Evolutionary conservation across 352 stramenopile species (phyloP), one percentile per base, ranked within the genome.

Genomic region (Globisporangium rhizosaccharum): DNA sequence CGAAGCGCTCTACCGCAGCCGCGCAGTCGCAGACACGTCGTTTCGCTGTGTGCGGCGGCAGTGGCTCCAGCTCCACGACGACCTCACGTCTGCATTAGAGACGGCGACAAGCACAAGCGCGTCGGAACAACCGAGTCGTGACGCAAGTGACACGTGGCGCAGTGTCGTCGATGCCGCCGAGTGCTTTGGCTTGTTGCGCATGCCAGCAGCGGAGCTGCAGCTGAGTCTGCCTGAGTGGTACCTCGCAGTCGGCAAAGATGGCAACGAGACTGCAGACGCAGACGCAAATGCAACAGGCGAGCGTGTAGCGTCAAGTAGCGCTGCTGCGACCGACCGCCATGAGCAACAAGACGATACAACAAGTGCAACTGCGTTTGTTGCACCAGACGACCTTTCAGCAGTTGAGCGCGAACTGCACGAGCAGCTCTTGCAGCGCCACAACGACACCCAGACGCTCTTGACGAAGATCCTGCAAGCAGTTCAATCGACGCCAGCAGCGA

Each of bases 191-290:
- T 57, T 76, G 30, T 48, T 77, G 37, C 67, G 69, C 17, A 61
- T 86, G 23, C 70, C 65, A 9, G 47, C 64, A 8, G 68, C 75
- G 3, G 78, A 72, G n/a, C 62, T 92, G 1, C 72, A 61, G 14
- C 47, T 92, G 23, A 65, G 70, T 50, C 57, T 92, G 3, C 82
- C 82, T 14, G 79, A 92, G 65, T 92, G 82, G 82, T 92, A 90
- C 55, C 48, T 86, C 26, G 71, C 72, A 33, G 74, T 91, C 49
- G 61, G 5, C 79, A 73, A 49, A 47, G 78, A 87, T 33, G 66
- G 65, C 52, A 67, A 79, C 28, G 54, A 71, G 17, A 66, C 79
- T 17, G 51, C 76, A 39, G 56, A 55, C 23, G 48, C 61, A 9
- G 25, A 56, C 2, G 39, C 46, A 17, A 26, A 26, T 28, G 46